Evolutionary conservation across 2,329 filamentous ascomycete species (phyloP), one percentile per base, ranked within the genome.

Genomic region (Fusarium sp.): DNA sequence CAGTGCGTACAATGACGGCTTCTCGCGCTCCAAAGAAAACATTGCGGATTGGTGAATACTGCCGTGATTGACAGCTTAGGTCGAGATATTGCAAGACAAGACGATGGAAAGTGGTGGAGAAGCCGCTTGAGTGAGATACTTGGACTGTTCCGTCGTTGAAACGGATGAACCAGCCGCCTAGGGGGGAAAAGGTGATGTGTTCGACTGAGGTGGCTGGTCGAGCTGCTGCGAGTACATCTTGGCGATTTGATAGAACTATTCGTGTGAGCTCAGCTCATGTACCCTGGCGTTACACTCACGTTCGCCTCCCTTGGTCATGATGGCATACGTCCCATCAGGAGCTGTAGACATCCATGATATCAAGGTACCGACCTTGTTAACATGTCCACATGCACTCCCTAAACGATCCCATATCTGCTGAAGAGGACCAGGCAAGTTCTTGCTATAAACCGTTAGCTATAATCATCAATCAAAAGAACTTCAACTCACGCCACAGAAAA

Each of bases 281-380:
- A 29, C 13, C 22, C 14, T 18, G 24, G 43, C n/a, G n/a, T 18
- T 22, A 10, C 11, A 45, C 71, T 68, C 9, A 73, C 71, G 58
- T 48, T 73, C 64, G 22, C 68, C 68, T n/a, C 56, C 60, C 31
- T 71, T 68, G 48, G 65, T 73, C 71, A 71, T 71, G 16, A 71
- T 45, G 1, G 62, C 68, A 56, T 71, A 68, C 6, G 56, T n/a
- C 20, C 71, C 71, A 45, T 73, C 59, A 24, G 65, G 52, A 4
- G 71, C 52, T 5, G 71, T 56, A 4, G 71, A 71, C 8, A 73
- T 39, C 71, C 71, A 73, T 13, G 68, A 68, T 31, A 73, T 71
- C 57, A 62, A 45, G 20, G 71, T 68, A 4, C 68, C 65, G 13
- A 52, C 71, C 24, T 61, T 59, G 35, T n/a, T 57, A 13, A 5